Evolutionary conservation across 352 stramenopile genomes (phyloP).

Genomic region (Globisporangium barbulae): DNA sequence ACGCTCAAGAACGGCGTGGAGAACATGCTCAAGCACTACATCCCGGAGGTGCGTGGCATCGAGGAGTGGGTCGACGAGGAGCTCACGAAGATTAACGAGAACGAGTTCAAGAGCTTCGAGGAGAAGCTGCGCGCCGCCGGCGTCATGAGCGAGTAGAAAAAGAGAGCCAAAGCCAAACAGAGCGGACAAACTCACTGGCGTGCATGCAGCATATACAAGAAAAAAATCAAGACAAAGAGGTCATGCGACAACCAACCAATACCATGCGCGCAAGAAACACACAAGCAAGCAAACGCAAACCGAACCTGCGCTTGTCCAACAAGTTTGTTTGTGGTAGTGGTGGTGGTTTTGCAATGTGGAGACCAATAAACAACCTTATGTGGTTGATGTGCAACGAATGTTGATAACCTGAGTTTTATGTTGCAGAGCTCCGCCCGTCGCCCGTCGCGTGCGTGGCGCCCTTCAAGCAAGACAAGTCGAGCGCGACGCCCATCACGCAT

Average conservation of each 20-base stretch:
- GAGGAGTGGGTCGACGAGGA: slow-evolving; percentile 79
- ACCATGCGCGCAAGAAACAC: neutral
- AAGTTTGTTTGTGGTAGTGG: neutral
- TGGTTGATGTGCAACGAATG: too few species aligned
- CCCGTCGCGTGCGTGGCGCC: neutral
- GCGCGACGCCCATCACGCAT: neutral
- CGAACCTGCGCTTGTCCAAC: neutral
- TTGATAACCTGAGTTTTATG: neutral
- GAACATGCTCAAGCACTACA: slow-evolving; percentile 99
- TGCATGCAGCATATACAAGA: neutral
- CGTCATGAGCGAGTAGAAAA: slow-evolving; percentile 70
- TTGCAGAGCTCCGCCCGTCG: neutral
- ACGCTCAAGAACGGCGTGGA: slow-evolving; percentile 99
- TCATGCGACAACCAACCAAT: neutral
- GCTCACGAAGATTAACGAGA: slow-evolving; percentile 71
- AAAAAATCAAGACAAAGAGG: neutral
- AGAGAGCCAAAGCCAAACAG: neutral
- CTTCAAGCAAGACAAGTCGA: neutral
- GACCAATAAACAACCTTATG: too few species aligned
- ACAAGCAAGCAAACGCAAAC: neutral
- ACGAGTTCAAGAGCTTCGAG: slow-evolving; percentile 83
- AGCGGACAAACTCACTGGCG: neutral
- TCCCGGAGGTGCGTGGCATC: slow-evolving; percentile 94
- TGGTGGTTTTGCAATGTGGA: neutral
- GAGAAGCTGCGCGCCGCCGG: slow-evolving; percentile 77